Evolutionary conservation across 495 filamentous ascomycete species (phyloP), one percentile per base, ranked within the genome.

Genomic region (Penicillium maclennaniae): DNA sequence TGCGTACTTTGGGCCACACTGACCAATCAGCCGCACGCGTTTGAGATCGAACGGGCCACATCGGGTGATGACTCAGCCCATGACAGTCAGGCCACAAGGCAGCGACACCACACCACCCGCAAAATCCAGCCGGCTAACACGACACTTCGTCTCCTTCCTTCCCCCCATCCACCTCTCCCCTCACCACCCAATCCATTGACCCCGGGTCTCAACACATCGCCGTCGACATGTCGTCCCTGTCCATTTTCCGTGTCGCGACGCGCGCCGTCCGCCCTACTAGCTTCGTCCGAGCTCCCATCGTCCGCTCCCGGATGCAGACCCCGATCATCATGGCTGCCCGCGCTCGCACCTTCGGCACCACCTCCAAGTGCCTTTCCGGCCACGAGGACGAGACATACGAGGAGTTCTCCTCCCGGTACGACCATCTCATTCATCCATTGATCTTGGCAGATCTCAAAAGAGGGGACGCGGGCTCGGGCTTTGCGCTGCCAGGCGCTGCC

Each of bases 401-500:
- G 81, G 91, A 99, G 80, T 99, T 99, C 75, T 90, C 88, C 74
- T 89, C 91, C 63, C 91, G 93, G 93, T 97, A 88, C 74, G 90
- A 60, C 45, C 44, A 41, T 39, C 38, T 54, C 45, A 45, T 49
- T 45, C 37, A 63, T 48, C 66, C 67, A 70, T 71, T 75, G 69
- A 54, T 47, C 41, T 38, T 38, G 45, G 41, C 17, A 16, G 54
- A 44, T 21, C 31, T 45, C 44, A 16, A 36, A 37, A 20, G 38
- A n/a, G 40, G 56, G 28, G 41, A 34, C 19, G 28, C 43, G 44
- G 47, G 36, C 42, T 40, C 20, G 31, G 37, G 43, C 41, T 46
- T 19, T 25, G 23, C 47, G 37, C 48, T 26, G 27, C 19, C 26
- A 58, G 44, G 27, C 48, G 55, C 53, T 57, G 38, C 15, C 51